A percentile compares a stretch with the other conserved stretches of the same genome.
phyloP scores from a whole-genome alignment of 1,139 yeast genomes.

The Ogataea hybrid region DNA sequence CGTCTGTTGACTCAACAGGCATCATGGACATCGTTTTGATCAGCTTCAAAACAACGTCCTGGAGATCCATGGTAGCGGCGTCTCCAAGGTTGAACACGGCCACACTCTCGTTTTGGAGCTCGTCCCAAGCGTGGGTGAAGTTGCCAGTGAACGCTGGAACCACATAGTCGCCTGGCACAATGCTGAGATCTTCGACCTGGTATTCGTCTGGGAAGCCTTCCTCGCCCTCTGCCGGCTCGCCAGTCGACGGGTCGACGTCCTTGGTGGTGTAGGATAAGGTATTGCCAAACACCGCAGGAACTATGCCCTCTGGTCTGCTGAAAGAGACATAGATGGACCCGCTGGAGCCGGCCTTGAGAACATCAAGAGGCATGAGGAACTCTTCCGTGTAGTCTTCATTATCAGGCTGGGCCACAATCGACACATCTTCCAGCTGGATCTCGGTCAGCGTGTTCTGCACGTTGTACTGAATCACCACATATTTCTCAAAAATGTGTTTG shows the following conservation, averaged over 20 bases:
- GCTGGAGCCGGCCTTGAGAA: conserved; percentile 65
- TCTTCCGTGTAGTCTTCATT: conserved; percentile 57
- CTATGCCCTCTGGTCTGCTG: conserved; percentile 48
- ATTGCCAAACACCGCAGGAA: conserved; percentile 60
- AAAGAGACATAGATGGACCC: conserved; percentile 82
- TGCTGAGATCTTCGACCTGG: conserved; percentile 76
- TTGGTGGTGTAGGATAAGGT: conserved; percentile 72
- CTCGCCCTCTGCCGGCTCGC: conserved; percentile 65
- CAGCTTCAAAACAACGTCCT: conserved; percentile 49
- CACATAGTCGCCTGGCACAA: conserved; percentile 81
- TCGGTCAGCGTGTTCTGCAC: conserved; percentile 83
- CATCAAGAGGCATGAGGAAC: conserved; percentile 71
- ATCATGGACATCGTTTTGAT: conserved; percentile 50
- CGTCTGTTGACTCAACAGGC: conserved; percentile 78
- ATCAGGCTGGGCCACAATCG: conserved; percentile 65
- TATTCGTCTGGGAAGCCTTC: conserved; percentile 95
- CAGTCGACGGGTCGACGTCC: conserved; percentile 77
- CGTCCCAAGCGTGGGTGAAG: conserved; percentile 75
- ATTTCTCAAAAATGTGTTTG: conserved; percentile 75
- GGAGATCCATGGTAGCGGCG: conserved; percentile 36
- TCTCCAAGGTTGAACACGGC: conserved; percentile 59
- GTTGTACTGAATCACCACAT: conserved; percentile 81
- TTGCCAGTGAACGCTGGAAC: conserved; percentile 75
- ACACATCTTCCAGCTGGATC: conserved; percentile 72
- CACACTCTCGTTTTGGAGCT: conserved; percentile 56